Percentiles rank a stretch among this genome's conserved stretches.
These are phyloP conservation scores for Thymus quinquecostatus DNA, from an alignment of 257 asterid species.

Conservation along the genomic window DNA sequence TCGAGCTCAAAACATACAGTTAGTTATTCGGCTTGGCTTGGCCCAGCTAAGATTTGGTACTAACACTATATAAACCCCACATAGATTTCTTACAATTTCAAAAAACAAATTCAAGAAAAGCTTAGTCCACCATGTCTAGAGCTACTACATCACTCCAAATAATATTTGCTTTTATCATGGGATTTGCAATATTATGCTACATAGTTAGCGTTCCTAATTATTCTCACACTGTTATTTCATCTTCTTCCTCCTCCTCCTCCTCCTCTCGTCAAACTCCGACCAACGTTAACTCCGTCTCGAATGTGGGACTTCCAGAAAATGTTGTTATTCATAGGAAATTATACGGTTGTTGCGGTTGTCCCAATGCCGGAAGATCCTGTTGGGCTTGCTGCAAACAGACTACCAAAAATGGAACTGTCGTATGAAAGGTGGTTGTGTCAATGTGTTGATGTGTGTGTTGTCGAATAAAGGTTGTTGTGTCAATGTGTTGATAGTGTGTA, in stretches of 20 bases:
- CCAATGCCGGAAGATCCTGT: background rate
- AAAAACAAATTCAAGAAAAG: background rate
- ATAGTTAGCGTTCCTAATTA: background rate
- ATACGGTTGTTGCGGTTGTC: conserved; percentile 23
- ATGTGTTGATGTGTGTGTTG: too few relatives aligned
- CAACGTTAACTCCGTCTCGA: too few relatives aligned
- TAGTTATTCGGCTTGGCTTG: too few relatives aligned
- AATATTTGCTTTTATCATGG: background rate
- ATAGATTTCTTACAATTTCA: background rate
- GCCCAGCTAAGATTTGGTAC: too few relatives aligned
- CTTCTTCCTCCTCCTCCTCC: background rate
- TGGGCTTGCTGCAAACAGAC: background rate
- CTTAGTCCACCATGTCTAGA: background rate
- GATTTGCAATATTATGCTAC: conserved; percentile 12
- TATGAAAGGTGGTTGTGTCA: too few relatives aligned
- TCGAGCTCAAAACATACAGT: too few relatives aligned
- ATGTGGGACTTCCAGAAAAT: too few relatives aligned
- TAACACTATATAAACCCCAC: background rate
- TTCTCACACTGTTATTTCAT: background rate
- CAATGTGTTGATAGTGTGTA: too few relatives aligned
- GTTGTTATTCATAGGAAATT: conserved; percentile 18
- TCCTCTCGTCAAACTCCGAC: too few relatives aligned
- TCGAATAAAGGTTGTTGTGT: too few relatives aligned
- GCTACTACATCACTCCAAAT: background rate
- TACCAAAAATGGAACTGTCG: conserved; percentile 1